Evolutionary conservation across 768 basidiomycete genomes (phyloP).

Genomic region (Krasilnikovozyma curviuscula): DNA sequence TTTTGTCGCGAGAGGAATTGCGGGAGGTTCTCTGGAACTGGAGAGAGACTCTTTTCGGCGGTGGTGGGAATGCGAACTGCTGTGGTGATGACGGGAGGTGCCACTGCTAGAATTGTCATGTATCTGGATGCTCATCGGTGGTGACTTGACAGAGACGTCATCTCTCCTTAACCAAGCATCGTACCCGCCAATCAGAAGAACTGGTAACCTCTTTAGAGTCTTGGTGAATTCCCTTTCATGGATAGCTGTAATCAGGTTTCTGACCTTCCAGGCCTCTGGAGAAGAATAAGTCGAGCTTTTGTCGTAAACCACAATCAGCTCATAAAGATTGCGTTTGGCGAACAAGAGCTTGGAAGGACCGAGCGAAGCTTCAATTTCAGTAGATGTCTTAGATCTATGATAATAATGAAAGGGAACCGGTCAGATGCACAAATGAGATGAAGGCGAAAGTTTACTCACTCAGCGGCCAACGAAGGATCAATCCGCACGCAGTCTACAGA

Average conservation of each 20-base stretch:
- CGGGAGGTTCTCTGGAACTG: no score
- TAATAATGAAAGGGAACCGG: background rate
- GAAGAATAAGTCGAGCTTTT: constrained; percentile 19
- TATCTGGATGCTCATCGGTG: no score
- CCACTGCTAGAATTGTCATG: no score
- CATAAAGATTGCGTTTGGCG: constrained; percentile 65
- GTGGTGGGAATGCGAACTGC: no score
- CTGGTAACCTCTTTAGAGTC: constrained; percentile 48
- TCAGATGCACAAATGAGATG: background rate
- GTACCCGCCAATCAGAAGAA: constrained; percentile 67
- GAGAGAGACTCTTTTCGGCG: no score
- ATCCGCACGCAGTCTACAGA: constrained; percentile 49
- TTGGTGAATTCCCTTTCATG: constrained; percentile 48
- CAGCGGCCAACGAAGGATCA: constrained; percentile 54
- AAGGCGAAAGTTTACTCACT: constrained; percentile 33
- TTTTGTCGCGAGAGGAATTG: no score
- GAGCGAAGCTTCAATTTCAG: constrained; percentile 30
- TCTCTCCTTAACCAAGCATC: constrained; percentile 50
- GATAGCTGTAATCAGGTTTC: constrained; percentile 42
- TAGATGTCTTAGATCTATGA: constrained; percentile 30
- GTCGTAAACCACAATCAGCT: constrained; percentile 75
- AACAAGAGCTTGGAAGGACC: constrained; percentile 52
- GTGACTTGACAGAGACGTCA: constrained; percentile 33
- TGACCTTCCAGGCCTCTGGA: background rate
- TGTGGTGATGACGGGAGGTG: no score